phyloP scores from a whole-genome alignment of 805 yeast species.

The Yamadazyma philogaea region DNA sequence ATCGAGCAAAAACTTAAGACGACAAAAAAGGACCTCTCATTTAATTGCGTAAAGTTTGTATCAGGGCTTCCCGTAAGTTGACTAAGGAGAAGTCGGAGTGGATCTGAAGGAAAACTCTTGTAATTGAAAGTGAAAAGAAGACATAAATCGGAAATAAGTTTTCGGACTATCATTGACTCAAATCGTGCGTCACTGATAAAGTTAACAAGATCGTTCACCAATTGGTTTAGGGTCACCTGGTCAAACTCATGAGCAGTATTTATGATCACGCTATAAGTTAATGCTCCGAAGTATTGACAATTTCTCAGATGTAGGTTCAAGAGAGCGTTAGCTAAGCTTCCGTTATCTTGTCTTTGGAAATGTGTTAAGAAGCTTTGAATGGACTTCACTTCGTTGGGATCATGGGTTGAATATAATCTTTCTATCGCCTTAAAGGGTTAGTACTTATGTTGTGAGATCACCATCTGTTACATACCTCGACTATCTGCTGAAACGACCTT shows the following conservation, averaged over 20 bases:
- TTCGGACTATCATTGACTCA: constrained; percentile 45
- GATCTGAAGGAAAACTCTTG: constrained; percentile 34
- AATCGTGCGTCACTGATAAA: background rate
- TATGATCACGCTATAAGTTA: constrained; percentile 67
- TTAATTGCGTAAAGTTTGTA: constrained; percentile 5
- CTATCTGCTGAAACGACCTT: background rate
- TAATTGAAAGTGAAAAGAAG: constrained; percentile 43
- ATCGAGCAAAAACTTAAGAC: constrained; percentile 27
- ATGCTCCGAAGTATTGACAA: constrained; percentile 76
- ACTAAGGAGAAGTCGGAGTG: constrained; percentile 25
- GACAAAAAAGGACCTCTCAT: constrained; percentile 13
- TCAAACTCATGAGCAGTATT: constrained; percentile 25
- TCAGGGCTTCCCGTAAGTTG: background rate
- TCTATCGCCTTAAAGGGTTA: constrained; percentile 33
- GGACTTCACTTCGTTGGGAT: constrained; percentile 34
- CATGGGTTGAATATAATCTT: constrained; percentile 39
- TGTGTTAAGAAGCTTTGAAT: constrained; percentile 56
- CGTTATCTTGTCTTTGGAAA: constrained; percentile 55
- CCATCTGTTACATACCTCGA: constrained; percentile 4
- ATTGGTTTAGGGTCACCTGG: background rate
- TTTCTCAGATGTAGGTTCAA: constrained; percentile 41
- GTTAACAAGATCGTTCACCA: constrained; percentile 2
- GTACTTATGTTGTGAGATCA: background rate
- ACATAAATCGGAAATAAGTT: constrained; percentile 55
- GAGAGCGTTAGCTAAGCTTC: constrained; percentile 54